Evolutionary conservation across 106 monocot species (phyloP), one percentile per base, ranked within the genome.

Genomic region (Ottelia alismoides): DNA sequence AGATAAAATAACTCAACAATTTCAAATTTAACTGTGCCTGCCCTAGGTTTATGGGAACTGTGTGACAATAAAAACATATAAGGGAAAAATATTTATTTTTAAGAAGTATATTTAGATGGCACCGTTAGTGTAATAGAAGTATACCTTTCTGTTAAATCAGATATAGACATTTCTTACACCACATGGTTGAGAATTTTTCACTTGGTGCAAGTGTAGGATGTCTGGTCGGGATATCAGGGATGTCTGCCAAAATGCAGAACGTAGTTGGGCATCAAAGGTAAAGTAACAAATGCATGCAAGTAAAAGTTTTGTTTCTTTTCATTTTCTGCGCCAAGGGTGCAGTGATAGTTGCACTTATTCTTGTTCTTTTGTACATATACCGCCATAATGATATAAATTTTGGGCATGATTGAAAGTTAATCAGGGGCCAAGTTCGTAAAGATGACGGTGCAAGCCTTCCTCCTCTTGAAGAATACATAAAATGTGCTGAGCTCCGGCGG

Each of bases 251-350:
- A 87, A 98, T 67, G 89, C 96, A 53, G 96, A 98, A 53, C 82
- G 96, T 28, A 82, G 72, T 53, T 98, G 96, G 96, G 96, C 96
- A 28, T 71, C 96, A 22, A 98, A 89, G 78, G 92, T 92, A 46
- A 10, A 24, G 0, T n/a, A n/a, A n/a, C n/a, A n/a, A n/a, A n/a
- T n/a, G n/a, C n/a, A n/a, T n/a, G n/a, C n/a, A n/a, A n/a, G n/a
- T n/a, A n/a, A n/a, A n/a, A n/a, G n/a, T n/a, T n/a, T n/a, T n/a
- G n/a, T n/a, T n/a, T n/a, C n/a, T n/a, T n/a, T n/a, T n/a, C n/a
- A n/a, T n/a, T n/a, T n/a, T n/a, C n/a, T n/a, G n/a, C n/a, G n/a
- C n/a, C n/a, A n/a, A n/a, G n/a, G n/a, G n/a, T n/a, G n/a, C n/a
- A 2, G 31, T 11, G 23, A 24, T 14, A 1, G 47, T 45, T 60